phyloP scores from a whole-genome alignment of 352 stramenopile genomes.

The Phytophthora lateralis region DNA sequence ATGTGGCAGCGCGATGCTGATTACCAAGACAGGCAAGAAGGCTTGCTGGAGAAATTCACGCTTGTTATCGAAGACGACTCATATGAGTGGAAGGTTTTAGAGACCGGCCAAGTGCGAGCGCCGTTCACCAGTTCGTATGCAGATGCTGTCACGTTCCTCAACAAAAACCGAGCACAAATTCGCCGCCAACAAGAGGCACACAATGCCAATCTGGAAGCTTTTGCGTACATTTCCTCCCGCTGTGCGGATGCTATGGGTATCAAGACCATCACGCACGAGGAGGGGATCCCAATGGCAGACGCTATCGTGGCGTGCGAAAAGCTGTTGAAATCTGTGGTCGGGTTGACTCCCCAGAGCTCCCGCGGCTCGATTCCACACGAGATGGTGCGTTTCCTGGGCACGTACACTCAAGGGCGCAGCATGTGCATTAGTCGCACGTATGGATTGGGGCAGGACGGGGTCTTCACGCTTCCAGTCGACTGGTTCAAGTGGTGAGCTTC shows the following conservation, averaged over 20 bases:
- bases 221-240: constrained; percentile 38
- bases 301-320: constrained; percentile 42
- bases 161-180: constrained; percentile 32
- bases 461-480: constrained; percentile 49
- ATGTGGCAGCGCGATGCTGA: constrained; percentile 23
- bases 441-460: constrained; percentile 48
- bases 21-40: constrained; percentile 12
- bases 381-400: constrained; percentile 36
- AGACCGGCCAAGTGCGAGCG: constrained; percentile 47
- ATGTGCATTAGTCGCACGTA: constrained; percentile 44
- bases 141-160: constrained; percentile 32
- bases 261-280: constrained; percentile 34
- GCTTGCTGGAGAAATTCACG: constrained; percentile 42
- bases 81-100: constrained; percentile 46
- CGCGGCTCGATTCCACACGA: constrained; percentile 26
- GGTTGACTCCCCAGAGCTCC: constrained; percentile 25
- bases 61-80: constrained; percentile 55
- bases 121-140: constrained; percentile 35
- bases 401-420: constrained; percentile 33
- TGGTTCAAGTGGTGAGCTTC: constrained; percentile 45
- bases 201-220: constrained; percentile 40
- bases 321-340: constrained; percentile 39
- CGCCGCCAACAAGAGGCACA: constrained; percentile 27
- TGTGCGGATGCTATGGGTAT: constrained; percentile 45
- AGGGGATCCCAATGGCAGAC: constrained; percentile 40